Percentiles rank a stretch among this genome's conserved stretches.
These are phyloP conservation scores for Begonia peltatifolia DNA, from an alignment of 306 rosid genomes.

Conservation along the genomic window DNA sequence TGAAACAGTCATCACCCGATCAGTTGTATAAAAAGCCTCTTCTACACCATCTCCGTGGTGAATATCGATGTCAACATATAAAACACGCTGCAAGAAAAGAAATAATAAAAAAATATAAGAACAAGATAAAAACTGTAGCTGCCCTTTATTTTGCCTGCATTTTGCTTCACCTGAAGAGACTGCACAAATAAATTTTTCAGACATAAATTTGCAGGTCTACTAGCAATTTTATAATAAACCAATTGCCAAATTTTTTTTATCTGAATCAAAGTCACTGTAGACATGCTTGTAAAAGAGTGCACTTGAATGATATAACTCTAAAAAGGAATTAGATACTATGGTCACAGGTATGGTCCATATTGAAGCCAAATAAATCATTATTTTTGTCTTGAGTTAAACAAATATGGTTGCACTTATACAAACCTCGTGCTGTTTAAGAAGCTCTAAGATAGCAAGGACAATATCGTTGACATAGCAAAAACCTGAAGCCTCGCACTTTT, in stretches of 20 bases:
- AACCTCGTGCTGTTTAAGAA: conserved; percentile 77
- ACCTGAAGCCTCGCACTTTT: conserved; percentile 87
- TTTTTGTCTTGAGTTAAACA: too few relatives aligned
- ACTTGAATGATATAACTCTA: background rate
- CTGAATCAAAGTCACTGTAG: too few relatives aligned
- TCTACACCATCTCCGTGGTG: conserved; percentile 92
- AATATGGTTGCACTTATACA: conserved; percentile 1
- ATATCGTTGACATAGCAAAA: conserved; percentile 84
- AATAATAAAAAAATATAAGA: background rate
- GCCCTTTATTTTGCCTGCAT: too few relatives aligned
- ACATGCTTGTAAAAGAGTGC: background rate
- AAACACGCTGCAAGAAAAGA: conserved; percentile 52
- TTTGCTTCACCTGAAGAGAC: too few relatives aligned
- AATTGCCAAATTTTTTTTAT: too few relatives aligned
- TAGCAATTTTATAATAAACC: too few relatives aligned
- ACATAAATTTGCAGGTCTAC: too few relatives aligned
- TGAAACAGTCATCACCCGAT: conserved; percentile 86
- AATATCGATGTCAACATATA: conserved; percentile 78
- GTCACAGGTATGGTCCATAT: too few relatives aligned
- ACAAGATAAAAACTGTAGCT: background rate
- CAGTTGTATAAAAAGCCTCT: conserved; percentile 85
- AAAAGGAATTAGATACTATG: background rate
- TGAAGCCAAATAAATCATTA: too few relatives aligned
- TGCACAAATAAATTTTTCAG: too few relatives aligned
- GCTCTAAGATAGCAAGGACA: conserved; percentile 74